Evolutionary conservation across 345 rosid species (phyloP), one percentile per base, ranked within the genome.

Genomic region (Gossypium anomalum): DNA sequence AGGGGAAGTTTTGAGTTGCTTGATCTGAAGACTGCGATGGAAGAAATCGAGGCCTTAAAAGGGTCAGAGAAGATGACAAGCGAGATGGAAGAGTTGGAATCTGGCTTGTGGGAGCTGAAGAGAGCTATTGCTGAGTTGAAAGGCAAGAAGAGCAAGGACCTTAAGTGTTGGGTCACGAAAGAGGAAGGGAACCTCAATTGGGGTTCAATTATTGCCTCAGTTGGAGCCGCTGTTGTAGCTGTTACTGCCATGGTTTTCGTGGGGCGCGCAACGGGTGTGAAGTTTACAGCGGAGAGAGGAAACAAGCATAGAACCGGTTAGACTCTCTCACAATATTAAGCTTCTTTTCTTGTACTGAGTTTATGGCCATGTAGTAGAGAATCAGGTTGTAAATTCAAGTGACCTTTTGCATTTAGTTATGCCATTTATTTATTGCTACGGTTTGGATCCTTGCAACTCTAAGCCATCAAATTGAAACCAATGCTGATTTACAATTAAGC

Each of bases 121-220:
- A 49, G 13, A 48, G 58, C 72, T 49, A 49, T 68, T 68, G 15
- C 51, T 22, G 72, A 68, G 58, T 68, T 68, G 43, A 68, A 68
- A 19, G 72, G 44, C 44, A 68, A 64, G 51, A 64, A 64, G 27
- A 41, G 51, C 49, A 64, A 49, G 58, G 58, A 68, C n/a, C 17
- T 27, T 22, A 68, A 14, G 45, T 43, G 7, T 16, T 68, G 72
- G 72, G 14, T 49, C n/a, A 8, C 44, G 10, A 68, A 49, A 68
- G 58, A 68, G 14, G 59, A 27, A 16, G 72, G 16, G 4, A 49
- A 68, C 9, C 58, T 16, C 9, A 49, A 47, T 16, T 68, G 72
- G 44, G 57, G 72, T 68, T 49, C 58, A 6, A 25, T 68, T 23
- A 48, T 25, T 15, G 58, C 41, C 1, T 48, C 72, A 0, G 16